Evolutionary conservation across 2,329 filamentous ascomycete species (phyloP).

Genomic region (Epichloe sibirici): DNA sequence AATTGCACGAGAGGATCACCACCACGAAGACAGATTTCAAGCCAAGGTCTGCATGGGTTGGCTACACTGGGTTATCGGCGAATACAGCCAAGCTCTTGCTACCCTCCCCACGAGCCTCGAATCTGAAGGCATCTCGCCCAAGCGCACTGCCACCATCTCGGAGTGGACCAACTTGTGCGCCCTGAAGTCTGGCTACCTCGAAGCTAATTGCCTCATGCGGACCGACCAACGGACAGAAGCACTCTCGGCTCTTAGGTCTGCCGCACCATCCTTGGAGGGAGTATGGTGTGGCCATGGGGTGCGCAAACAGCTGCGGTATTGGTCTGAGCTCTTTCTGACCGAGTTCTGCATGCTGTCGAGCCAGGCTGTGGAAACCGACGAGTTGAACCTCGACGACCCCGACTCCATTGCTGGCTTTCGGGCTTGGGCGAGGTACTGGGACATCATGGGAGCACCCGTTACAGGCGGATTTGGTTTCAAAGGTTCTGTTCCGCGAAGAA

Average conservation of each 20-base stretch:
- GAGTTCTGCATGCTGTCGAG: constrained; percentile 62
- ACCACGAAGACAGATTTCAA: constrained; percentile 55
- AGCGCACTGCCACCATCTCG: constrained; percentile 40
- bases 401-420: constrained; percentile 46
- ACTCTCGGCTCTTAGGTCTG: constrained; percentile 51
- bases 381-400: constrained; percentile 37
- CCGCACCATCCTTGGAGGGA: constrained; percentile 48
- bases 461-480: constrained; percentile 46
- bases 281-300: constrained; percentile 39
- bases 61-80: constrained; percentile 67
- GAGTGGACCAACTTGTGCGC: constrained; percentile 77
- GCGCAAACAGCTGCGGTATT: constrained; percentile 57
- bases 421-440: constrained; percentile 61
- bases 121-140: constrained; percentile 38
- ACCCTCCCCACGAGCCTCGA: constrained; percentile 53
- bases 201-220: constrained; percentile 49
- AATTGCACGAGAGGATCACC: constrained; percentile 43
- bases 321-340: constrained; percentile 67
- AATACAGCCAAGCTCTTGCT: constrained; percentile 49
- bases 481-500: constrained; percentile 47
- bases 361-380: constrained; percentile 40
- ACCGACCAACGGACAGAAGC: constrained; percentile 43
- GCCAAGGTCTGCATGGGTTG: constrained; percentile 74
- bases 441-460: constrained; percentile 32
- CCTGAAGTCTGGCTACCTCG: constrained; percentile 67